These are phyloP conservation scores for Gnetum montanum DNA, from an alignment of 75 land plant species.

Conservation along the genomic window DNA sequence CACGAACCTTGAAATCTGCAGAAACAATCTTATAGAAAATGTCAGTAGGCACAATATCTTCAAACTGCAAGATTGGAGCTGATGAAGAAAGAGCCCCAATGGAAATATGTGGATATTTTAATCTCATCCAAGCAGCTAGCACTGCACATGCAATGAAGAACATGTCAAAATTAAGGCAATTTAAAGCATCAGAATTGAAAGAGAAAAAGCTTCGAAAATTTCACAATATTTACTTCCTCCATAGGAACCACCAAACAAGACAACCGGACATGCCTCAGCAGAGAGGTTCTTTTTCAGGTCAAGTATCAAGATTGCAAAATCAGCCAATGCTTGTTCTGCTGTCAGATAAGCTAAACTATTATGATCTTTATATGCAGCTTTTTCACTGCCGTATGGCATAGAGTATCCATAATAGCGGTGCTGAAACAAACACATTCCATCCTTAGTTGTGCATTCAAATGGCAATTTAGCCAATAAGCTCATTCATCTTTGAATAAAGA, in stretches of 20 bases:
- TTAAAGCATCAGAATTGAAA: background rate
- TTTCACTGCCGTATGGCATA: conserved; percentile 69
- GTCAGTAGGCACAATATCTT: conserved; percentile 64
- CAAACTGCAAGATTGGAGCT: conserved; percentile 92
- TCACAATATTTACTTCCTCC: conserved; percentile 76
- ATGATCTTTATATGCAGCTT: conserved; percentile 55
- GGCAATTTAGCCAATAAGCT: too few species aligned
- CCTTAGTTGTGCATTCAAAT: too few species aligned
- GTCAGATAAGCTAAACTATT: conserved; percentile 55
- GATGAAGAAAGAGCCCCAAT: conserved; percentile 93
- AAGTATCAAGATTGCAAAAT: conserved; percentile 63
- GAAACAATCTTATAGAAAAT: conserved; percentile 72
- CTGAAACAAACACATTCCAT: conserved; percentile 25
- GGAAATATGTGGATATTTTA: conserved; percentile 93
- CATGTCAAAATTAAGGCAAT: background rate
- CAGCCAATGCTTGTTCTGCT: conserved; percentile 88
- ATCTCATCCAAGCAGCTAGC: conserved; percentile 97
- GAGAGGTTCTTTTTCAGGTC: conserved; percentile 71
- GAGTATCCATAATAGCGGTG: conserved; percentile 93
- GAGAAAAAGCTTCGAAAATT: background rate
- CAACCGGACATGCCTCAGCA: conserved; percentile 78
- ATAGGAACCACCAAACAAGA: conserved; percentile 94
- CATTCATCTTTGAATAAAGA: too few species aligned
- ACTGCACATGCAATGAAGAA: conserved; percentile 26
- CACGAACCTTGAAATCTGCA: conserved; percentile 66